A percentile compares a stretch with the other conserved stretches of the same genome.
phyloP scores from a whole-genome alignment of 805 yeast species.

The Torulaspora microellipsoides region DNA sequence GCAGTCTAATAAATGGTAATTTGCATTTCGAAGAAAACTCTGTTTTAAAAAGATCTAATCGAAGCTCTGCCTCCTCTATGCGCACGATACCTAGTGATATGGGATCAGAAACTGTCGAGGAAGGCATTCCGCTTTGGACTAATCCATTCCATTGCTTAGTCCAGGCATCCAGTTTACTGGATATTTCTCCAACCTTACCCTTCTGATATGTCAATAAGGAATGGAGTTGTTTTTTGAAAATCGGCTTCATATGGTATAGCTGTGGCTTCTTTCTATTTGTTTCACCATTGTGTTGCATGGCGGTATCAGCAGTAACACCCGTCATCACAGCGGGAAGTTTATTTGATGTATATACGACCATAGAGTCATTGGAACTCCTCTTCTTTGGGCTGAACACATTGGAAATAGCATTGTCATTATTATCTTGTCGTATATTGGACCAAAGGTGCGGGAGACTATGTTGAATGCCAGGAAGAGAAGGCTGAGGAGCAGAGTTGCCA shows the following conservation, averaged over 20 bases:
- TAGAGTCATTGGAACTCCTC: not conserved
- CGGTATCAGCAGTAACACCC: not conserved
- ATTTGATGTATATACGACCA: not conserved
- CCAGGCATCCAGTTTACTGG: conserved; percentile 41
- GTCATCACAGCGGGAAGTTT: not conserved
- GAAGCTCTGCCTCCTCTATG: conserved; percentile 50
- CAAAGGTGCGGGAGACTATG: conserved; percentile 4
- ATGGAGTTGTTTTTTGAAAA: conserved; percentile 28
- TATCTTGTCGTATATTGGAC: not conserved
- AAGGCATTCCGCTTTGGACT: conserved; percentile 42
- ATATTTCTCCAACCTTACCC: conserved; percentile 37
- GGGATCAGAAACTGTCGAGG: conserved; percentile 46
- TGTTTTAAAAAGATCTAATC: conserved; percentile 49
- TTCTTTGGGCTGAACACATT: conserved; percentile 1
- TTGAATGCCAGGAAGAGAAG: not conserved
- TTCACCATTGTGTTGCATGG: not conserved
- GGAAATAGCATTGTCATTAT: not conserved
- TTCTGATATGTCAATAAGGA: conserved; percentile 24
- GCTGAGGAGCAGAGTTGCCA: not conserved
- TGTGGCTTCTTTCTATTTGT: not conserved
- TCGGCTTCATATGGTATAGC: conserved; percentile 1
- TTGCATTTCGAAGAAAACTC: conserved; percentile 42
- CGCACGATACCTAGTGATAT: conserved; percentile 55
- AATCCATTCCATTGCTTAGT: conserved; percentile 44
- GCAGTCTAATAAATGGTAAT: conserved; percentile 54